Evolutionary conservation across 495 filamentous ascomycete genomes (phyloP).

Genomic region (Annulohypoxylon stygium): DNA sequence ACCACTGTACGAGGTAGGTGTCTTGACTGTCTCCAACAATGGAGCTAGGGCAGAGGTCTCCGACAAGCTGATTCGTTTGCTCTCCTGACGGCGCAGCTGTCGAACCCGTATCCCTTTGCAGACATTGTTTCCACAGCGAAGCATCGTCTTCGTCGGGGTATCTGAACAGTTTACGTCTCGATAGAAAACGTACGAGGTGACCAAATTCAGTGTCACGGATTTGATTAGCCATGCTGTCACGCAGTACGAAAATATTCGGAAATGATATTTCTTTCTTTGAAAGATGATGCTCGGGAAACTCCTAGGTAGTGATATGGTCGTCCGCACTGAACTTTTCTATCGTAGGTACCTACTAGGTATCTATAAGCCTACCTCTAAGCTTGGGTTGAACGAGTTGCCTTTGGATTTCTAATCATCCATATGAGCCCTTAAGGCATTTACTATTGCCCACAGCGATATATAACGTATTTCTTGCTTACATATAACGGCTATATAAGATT

Average conservation of each 20-base stretch:
- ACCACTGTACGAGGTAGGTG: constrained; percentile 41
- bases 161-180: constrained; percentile 26
- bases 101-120: constrained; percentile 11
- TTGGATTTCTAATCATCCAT: neutral
- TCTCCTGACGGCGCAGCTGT: neutral
- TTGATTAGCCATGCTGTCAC: constrained; percentile 23
- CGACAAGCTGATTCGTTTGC: neutral
- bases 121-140: constrained; percentile 25
- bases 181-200: constrained; percentile 36
- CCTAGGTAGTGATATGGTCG: neutral
- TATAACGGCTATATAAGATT: neutral
- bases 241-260: neutral
- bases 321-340: neutral
- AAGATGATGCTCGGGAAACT: neutral
- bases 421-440: neutral
- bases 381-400: neutral
- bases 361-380: neutral
- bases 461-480: neutral
- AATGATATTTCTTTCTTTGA: neutral
- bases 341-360: neutral
- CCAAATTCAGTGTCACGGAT: constrained; percentile 40
- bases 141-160: constrained; percentile 43
- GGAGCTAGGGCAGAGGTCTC: neutral
- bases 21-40: constrained; percentile 3
- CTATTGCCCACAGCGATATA: neutral